Conservation (phyloP, 2,329 filamentous ascomycete genomes). For the Blastomyces parvus region DNA sequence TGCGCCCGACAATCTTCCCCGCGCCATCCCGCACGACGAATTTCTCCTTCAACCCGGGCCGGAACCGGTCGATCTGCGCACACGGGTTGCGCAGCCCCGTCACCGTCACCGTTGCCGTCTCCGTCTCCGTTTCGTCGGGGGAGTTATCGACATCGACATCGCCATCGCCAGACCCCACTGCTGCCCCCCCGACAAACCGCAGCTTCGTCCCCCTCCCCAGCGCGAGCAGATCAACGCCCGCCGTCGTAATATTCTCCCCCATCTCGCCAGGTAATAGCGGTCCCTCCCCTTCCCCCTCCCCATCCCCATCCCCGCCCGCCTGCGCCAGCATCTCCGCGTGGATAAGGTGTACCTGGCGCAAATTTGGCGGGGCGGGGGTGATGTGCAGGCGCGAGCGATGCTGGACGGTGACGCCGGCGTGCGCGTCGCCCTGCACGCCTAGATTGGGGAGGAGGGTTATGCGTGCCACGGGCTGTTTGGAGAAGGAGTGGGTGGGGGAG, state of each 20-base stretch:
- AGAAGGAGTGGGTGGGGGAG: slow-evolving; percentile 20
- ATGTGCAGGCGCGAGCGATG: slow-evolving; percentile 19
- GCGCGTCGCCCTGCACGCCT: slow-evolving; percentile 21
- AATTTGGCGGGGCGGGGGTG: slow-evolving; percentile 18
- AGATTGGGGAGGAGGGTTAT: slow-evolving; percentile 19
- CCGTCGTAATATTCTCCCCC: slow-evolving; percentile 22
- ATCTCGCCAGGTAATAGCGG: slow-evolving; percentile 16
- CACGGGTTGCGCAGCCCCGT: slow-evolving; percentile 20
- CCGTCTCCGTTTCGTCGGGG: neutral
- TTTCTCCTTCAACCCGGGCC: slow-evolving; percentile 15
- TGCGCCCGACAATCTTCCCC: slow-evolving; percentile 16
- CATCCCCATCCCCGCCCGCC: slow-evolving; percentile 1
- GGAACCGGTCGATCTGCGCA: slow-evolving; percentile 18
- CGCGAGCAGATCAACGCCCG: slow-evolving; percentile 15
- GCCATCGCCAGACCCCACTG: neutral
- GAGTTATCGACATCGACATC: slow-evolving; percentile 2
- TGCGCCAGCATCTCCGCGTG: slow-evolving; percentile 18
- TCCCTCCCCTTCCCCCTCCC: neutral
- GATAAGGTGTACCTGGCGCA: slow-evolving; percentile 24
- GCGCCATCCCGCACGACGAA: slow-evolving; percentile 16
- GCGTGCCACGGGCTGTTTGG: slow-evolving; percentile 16
- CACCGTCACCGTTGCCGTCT: slow-evolving; percentile 16
- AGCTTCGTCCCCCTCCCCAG: slow-evolving; percentile 18
- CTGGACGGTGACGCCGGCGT: slow-evolving; percentile 20
- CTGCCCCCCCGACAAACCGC: slow-evolving; percentile 14